Base-by-base conservation (phyloP, 257 asterid species). In the Jasminum sambac region DNA sequence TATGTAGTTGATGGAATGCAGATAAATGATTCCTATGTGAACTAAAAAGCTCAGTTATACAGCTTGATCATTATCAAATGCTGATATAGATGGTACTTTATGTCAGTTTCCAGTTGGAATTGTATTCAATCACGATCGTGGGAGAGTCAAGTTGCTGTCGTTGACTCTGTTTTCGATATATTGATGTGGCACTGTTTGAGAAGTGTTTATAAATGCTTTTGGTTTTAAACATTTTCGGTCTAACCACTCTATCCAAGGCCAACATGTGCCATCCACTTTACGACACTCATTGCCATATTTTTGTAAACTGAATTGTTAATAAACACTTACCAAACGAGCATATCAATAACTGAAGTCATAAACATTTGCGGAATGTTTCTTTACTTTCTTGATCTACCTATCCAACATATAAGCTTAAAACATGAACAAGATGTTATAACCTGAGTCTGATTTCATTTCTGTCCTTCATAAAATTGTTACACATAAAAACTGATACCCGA, bases 341-440 rank as follows among this genome's bases (percentile, higher is more conserved):
- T 30, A 30, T 30, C 36, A 30, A 30, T 4, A 30, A 30, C 4
- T 30, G 36, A 30, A 30, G 36, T 30, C 36, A 30, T 30, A 30
- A 30, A 30, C 4, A 30, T 30, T 30, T 30, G 36, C 36, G 58
- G 9, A 48, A 48, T 48, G 58, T n/a, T 48, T 5, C 58, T 48
- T 48, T 48, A 48, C 58, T 48, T 48, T n/a, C 23, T 46, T 48
- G 58, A 48, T 48, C 8, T 48, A 48, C 24, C 58, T 48, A 48
- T n/a, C 58, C 7, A 5, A 46, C 42, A 38, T 66, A 14, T n/a
- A 44, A 7, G 23, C 17, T 65, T 7, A 23, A 65, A 5, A 24
- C 43, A 3, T 40, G 21, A 66, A 40, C 9, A 23, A 16, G 4
- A 14, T 43, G 8, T 42, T 24, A 24, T 23, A 44, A 42, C 23